Percentiles rank a stretch among this genome's conserved stretches.
These are phyloP conservation scores for Daedalea quercina DNA, from an alignment of 768 basidiomycete species.

Conservation along the genomic window DNA sequence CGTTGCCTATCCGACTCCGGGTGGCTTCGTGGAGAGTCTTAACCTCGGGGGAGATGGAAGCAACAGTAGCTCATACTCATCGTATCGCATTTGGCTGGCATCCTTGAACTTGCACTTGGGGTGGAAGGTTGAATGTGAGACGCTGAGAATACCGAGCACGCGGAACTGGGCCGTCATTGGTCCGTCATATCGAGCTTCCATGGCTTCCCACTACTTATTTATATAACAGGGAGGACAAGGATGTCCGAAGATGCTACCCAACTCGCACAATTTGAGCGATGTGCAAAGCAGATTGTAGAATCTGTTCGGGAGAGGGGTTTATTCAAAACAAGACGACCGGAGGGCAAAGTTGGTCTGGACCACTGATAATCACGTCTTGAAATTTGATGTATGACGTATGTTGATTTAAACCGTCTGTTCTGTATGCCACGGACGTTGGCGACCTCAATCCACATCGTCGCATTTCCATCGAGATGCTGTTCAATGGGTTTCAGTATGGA, in stretches of 20 bases:
- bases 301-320: constrained; percentile 53
- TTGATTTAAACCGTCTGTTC: too few species aligned
- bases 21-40: constrained; percentile 32
- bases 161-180: constrained; percentile 91
- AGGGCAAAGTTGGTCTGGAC: constrained; percentile 49
- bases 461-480: too few species aligned
- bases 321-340: constrained; percentile 68
- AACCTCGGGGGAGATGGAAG: constrained; percentile 58
- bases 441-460: too few species aligned
- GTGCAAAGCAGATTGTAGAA: constrained; percentile 47
- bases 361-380: constrained; percentile 17
- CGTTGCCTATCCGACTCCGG: constrained; percentile 16
- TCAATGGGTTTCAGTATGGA: too few species aligned
- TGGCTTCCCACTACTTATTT: not conserved
- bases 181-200: constrained; percentile 25
- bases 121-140: constrained; percentile 84
- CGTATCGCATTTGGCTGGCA: constrained; percentile 86
- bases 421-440: too few species aligned
- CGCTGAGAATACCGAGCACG: constrained; percentile 85
- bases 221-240: constrained; percentile 23
- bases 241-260: constrained; percentile 22
- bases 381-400: too few species aligned
- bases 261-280: constrained; percentile 28
- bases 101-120: constrained; percentile 66
- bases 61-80: constrained; percentile 64